These are phyloP conservation scores for Tricholomella constricta DNA, from an alignment of 768 basidiomycete genomes.

Conservation along the genomic window DNA sequence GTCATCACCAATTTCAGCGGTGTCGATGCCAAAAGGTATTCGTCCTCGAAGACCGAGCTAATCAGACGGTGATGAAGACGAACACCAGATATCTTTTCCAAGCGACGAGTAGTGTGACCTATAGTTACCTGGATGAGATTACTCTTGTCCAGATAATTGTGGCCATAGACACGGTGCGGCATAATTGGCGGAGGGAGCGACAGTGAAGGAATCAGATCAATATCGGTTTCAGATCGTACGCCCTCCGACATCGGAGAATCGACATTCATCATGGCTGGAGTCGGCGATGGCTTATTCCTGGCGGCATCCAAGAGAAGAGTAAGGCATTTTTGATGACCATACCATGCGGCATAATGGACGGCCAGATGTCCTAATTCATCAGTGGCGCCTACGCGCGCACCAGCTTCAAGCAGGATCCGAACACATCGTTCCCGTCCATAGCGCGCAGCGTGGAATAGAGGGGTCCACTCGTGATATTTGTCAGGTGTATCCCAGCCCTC, in stretches of 20 bases:
- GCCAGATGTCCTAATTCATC: constrained; percentile 88
- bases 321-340: constrained; percentile 78
- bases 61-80: constrained; percentile 75
- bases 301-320: constrained; percentile 55
- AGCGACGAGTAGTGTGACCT: constrained; percentile 56
- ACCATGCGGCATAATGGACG: constrained; percentile 96
- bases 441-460: constrained; percentile 91
- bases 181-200: constrained; percentile 97
- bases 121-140: constrained; percentile 86
- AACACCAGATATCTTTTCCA: constrained; percentile 46
- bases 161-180: constrained; percentile 96
- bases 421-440: constrained; percentile 81
- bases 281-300: constrained; percentile 27
- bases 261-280: constrained; percentile 24
- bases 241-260: constrained; percentile 44
- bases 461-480: constrained; percentile 99
- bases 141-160: constrained; percentile 89
- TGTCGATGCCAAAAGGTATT: constrained; percentile 69
- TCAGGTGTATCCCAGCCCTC: constrained; percentile 87
- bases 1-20: constrained; percentile 96
- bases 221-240: constrained; percentile 60
- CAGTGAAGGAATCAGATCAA: constrained; percentile 92
- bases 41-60: constrained; percentile 66
- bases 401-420: constrained; percentile 74
- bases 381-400: constrained; percentile 68